Evolutionary conservation across 768 basidiomycete species (phyloP), one percentile per base, ranked within the genome.

Genomic region (Polyporus arcularius): DNA sequence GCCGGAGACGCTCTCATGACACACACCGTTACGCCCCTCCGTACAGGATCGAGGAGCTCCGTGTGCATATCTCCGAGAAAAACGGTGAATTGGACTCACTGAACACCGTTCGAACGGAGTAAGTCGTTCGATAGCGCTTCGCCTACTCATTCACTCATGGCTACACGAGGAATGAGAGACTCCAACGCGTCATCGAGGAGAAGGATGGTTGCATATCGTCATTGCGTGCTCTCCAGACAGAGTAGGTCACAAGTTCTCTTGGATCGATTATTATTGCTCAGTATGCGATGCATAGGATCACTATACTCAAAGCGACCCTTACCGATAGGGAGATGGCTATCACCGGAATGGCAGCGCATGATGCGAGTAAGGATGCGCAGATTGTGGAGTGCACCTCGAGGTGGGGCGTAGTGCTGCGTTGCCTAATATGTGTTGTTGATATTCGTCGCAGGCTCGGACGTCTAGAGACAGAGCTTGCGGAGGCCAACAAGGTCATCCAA

Each of bases 1-100:
- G 4, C 3, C 12, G 39, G 15, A 49, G 49, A 48, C 32, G 38
- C n/a, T 32, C 5, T 26, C 21, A 26, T 26, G 21, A 26, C 21
- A 1, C 21, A 26, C 21, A 2, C 21, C 21, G 21, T 26, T 26
- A 26, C 21, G 21, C 21, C 21, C 28, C 31, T 31, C n/a, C 6
- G 45, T 40, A 5, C 42, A 67, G 70, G 32, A 58, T 61, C 14
- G 31, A 51, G 11, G 45, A 61, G 5, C 18, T 68, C 16, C 41
- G 53, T 8, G 40, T 1, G 15, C 14, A 55, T 0, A 38, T 67
- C 8, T n/a, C 38, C 12, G 12, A 45, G n/a, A 65, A 69, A 42
- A 54, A 60, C 7, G 41, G 31, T 7, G 62, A 65, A 18, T 39
- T 69, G 3, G 56, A 62, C 32, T 26, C n/a, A 10, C 30, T 68